Conservation (phyloP, 768 basidiomycete genomes). For the Xerocomellus intermedius region DNA sequence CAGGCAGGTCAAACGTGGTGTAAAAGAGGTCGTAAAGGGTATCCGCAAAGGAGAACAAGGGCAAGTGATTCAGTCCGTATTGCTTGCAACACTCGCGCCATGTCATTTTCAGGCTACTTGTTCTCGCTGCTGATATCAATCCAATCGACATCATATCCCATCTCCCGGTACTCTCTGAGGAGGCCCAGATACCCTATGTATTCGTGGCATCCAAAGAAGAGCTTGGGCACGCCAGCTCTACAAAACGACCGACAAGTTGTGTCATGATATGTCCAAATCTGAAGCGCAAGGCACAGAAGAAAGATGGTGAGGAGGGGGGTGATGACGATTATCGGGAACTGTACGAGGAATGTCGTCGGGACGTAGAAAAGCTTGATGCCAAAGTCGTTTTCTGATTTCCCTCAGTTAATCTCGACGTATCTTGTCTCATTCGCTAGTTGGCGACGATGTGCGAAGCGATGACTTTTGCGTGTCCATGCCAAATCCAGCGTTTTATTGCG, state of each 20-base stretch:
- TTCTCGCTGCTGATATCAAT: conserved; percentile 96
- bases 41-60: conserved; percentile 98
- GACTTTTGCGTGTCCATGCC: neutral
- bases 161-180: conserved; percentile 91
- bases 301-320: conserved; percentile 58
- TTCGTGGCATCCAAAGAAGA: conserved; percentile 93
- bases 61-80: conserved; percentile 42
- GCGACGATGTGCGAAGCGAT: neutral
- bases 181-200: conserved; percentile 86
- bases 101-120: conserved; percentile 57
- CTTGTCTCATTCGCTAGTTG: neutral
- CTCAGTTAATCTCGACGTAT: neutral
- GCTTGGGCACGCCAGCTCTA: conserved; percentile 91
- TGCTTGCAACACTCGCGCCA: conserved; percentile 4
- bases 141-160: conserved; percentile 99
- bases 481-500: neutral
- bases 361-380: conserved; percentile 80
- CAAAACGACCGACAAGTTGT: conserved; percentile 97
- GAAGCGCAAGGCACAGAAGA: conserved; percentile 67
- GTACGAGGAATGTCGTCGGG: conserved; percentile 82
- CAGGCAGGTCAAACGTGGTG: conserved; percentile 94
- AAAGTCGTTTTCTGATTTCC: conserved; percentile 57
- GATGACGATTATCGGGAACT: conserved; percentile 86
- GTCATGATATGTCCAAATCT: conserved; percentile 89
- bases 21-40: conserved; percentile 98